Conservation (phyloP, 1,139 yeast species). For the Zygosaccharomyces pseudobailii region DNA sequence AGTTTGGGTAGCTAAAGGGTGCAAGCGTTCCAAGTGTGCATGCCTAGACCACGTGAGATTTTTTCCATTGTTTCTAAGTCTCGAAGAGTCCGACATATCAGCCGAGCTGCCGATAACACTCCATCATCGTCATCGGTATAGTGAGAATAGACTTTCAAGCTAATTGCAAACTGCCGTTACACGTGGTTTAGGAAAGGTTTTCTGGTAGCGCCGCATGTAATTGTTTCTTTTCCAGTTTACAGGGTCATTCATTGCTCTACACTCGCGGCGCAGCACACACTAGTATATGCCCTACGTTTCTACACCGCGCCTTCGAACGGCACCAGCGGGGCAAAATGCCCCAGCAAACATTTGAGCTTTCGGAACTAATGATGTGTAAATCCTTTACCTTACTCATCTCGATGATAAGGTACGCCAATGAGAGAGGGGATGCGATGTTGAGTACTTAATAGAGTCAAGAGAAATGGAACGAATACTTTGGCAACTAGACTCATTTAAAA, state of each 20-base stretch:
- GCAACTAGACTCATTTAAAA: not conserved
- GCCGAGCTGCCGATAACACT: no score
- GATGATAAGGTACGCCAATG: conserved; percentile 2
- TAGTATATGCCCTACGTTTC: not conserved
- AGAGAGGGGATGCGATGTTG: conserved; percentile 1
- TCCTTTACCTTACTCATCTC: conserved; percentile 2
- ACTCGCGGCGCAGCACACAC: not conserved
- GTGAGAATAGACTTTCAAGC: not conserved
- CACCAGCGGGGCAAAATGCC: not conserved
- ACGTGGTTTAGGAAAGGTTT: not conserved
- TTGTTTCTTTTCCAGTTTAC: not conserved
- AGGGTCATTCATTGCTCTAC: not conserved
- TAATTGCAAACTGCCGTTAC: not conserved
- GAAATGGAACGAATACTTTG: not conserved
- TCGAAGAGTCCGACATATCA: no score
- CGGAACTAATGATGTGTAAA: not conserved
- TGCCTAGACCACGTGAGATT: no score
- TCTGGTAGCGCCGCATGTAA: not conserved
- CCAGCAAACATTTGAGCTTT: not conserved
- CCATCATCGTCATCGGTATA: no score
- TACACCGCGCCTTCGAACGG: conserved; percentile 3
- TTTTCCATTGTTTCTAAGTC: no score
- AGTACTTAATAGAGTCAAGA: not conserved
- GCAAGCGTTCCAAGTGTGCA: no score
- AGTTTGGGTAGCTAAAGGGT: no score